Percentiles rank a stretch among this genome's conserved stretches.
Conservation (phyloP, 768 basidiomycete genomes). For the Kwoniella europaea region DNA sequence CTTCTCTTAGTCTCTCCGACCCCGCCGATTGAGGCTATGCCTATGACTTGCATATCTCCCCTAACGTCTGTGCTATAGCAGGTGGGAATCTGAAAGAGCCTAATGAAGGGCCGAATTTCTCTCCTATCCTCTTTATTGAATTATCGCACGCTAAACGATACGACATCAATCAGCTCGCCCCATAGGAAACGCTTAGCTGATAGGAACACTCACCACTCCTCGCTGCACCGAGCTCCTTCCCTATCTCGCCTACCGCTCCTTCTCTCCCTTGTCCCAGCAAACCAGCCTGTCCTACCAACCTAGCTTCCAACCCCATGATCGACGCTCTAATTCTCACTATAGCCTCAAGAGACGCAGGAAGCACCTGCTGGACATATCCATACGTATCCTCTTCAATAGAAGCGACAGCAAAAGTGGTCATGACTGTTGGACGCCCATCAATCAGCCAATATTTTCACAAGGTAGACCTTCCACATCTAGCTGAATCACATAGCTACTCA, state of each 20-base stretch:
- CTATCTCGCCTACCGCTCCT: slow-evolving; percentile 19
- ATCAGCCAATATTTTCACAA: neutral
- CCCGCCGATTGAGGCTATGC: neutral
- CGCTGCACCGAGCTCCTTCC: slow-evolving; percentile 12
- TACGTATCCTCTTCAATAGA: slow-evolving; percentile 55
- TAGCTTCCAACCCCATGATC: slow-evolving; percentile 31
- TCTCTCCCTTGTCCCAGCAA: slow-evolving; percentile 14
- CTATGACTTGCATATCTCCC: slow-evolving; percentile 34
- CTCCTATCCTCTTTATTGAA: slow-evolving; percentile 35
- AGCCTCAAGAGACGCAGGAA: slow-evolving; percentile 49
- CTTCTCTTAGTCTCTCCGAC: neutral
- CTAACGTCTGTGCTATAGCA: slow-evolving; percentile 35
- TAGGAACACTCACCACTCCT: slow-evolving; percentile 14
- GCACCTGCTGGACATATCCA: slow-evolving; percentile 52
- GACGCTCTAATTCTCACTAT: slow-evolving; percentile 44
- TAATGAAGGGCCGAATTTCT: slow-evolving; percentile 47
- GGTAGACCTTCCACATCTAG: neutral
- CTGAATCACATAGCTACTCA: slow-evolving; percentile 27
- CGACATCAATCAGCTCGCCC: neutral
- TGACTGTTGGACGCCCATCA: slow-evolving; percentile 31
- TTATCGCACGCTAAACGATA: slow-evolving; percentile 41
- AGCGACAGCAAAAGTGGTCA: slow-evolving; percentile 44
- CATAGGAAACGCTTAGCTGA: neutral
- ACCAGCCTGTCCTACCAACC: slow-evolving; percentile 28
- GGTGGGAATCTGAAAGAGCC: slow-evolving; percentile 51